A percentile compares a stretch with the other conserved stretches of the same genome.
Evolutionary conservation across 768 basidiomycete genomes (phyloP).

Genomic region (Fomitopsis serialis): DNA sequence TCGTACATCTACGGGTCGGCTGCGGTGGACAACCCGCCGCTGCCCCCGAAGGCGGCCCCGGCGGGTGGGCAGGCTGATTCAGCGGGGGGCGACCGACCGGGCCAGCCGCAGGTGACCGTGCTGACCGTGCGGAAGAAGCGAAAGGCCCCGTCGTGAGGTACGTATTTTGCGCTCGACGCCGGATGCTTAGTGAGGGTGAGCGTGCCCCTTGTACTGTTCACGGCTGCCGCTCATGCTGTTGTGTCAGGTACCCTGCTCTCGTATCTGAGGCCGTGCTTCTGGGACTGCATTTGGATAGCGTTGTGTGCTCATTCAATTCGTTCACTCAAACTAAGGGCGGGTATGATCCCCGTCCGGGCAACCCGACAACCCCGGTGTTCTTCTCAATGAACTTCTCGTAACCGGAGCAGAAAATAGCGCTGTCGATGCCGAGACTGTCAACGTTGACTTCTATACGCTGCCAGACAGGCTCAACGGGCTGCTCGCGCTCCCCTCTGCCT

Average conservation of each 20-base stretch:
- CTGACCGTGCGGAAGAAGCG: constrained; percentile 53
- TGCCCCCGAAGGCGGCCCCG: constrained; percentile 19
- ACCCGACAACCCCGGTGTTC: background rate
- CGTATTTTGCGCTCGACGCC: too few relatives aligned
- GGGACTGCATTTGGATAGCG: background rate
- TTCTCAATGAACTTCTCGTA: too few relatives aligned
- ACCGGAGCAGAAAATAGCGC: too few relatives aligned
- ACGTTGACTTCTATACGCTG: too few relatives aligned
- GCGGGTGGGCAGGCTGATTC: constrained; percentile 5
- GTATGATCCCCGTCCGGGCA: background rate
- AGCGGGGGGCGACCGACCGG: constrained; percentile 13
- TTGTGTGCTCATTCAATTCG: background rate
- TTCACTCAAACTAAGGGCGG: background rate
- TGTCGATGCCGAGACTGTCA: too few relatives aligned
- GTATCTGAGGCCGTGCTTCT: background rate
- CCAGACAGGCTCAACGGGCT: too few relatives aligned
- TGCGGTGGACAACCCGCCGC: constrained; percentile 42
- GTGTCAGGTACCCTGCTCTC: background rate
- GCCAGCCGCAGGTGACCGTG: constrained; percentile 41
- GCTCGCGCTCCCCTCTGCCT: too few relatives aligned
- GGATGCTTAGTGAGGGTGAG: background rate
- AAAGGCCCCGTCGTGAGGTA: constrained; percentile 14
- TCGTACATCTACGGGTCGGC: constrained; percentile 56
- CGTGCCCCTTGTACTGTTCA: background rate
- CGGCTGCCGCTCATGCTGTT: background rate